These are phyloP conservation scores for Trichophyton benhamiae DNA, from an alignment of 2,329 filamentous ascomycete species.

Conservation along the genomic window DNA sequence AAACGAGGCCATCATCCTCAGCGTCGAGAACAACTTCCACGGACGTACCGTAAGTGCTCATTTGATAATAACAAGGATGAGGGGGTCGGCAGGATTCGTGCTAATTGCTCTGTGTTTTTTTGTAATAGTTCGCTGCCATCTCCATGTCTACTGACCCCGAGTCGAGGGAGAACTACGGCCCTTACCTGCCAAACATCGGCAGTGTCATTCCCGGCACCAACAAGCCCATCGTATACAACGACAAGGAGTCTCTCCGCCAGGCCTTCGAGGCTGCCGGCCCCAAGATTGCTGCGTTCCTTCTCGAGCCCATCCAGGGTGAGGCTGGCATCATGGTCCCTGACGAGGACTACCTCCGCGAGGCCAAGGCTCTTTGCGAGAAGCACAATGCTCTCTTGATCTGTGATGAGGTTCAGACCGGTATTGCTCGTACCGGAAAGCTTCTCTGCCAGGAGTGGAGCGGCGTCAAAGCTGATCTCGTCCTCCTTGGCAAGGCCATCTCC, in stretches of 20 bases:
- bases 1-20: constrained; percentile 73
- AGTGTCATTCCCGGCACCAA: constrained; percentile 62
- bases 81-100: background rate
- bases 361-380: constrained; percentile 78
- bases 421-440: constrained; percentile 86
- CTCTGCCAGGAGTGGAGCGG: constrained; percentile 89
- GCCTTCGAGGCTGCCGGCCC: constrained; percentile 69
- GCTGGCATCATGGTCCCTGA: constrained; percentile 92
- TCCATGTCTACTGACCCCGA: constrained; percentile 92
- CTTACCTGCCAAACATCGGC: constrained; percentile 82
- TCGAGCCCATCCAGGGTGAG: constrained; percentile 95
- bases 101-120: background rate
- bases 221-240: constrained; percentile 73
- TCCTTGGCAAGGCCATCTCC: constrained; percentile 93
- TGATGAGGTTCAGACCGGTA: constrained; percentile 97
- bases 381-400: constrained; percentile 93
- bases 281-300: constrained; percentile 81
- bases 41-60: constrained; percentile 63
- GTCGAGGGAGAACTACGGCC: constrained; percentile 91
- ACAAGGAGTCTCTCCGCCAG: constrained; percentile 64
- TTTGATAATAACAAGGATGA: background rate
- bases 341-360: constrained; percentile 70
- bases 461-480: constrained; percentile 89
- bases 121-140: constrained; percentile 69
- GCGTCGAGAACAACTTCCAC: constrained; percentile 87